These are phyloP conservation scores for Ustilago crameri DNA, from an alignment of 1,284 basidiomycete genomes.

Conservation along the genomic window DNA sequence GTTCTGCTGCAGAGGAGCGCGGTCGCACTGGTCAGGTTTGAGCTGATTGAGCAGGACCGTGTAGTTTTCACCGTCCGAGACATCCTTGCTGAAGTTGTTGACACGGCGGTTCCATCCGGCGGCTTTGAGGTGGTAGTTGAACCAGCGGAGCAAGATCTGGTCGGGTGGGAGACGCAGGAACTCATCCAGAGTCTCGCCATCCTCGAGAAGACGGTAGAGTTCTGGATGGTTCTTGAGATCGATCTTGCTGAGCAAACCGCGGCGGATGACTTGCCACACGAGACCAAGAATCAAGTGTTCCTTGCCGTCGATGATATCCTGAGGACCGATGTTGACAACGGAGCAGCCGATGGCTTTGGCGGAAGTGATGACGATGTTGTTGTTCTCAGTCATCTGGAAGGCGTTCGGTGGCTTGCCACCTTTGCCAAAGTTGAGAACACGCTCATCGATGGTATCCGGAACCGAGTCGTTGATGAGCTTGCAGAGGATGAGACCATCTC, in stretches of 20 bases:
- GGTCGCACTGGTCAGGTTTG: constrained; percentile 86
- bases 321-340: constrained; percentile 96
- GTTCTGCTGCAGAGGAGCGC: constrained; percentile 84
- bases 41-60: constrained; percentile 94
- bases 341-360: constrained; percentile 97
- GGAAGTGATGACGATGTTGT: constrained; percentile 98
- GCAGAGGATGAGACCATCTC: constrained; percentile 92
- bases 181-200: constrained; percentile 95
- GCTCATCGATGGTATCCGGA: constrained; percentile 97
- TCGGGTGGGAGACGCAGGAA: constrained; percentile 92
- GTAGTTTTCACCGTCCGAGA: constrained; percentile 95
- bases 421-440: constrained; percentile 82
- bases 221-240: constrained; percentile 99
- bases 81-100: constrained; percentile 96
- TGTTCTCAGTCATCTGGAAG: constrained; percentile 99
- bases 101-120: constrained; percentile 82
- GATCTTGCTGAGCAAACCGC: constrained; percentile 91
- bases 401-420: constrained; percentile 74
- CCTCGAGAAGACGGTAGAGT: constrained; percentile 92
- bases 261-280: constrained; percentile 97
- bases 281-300: constrained; percentile 98
- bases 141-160: constrained; percentile 95
- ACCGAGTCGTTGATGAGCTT: constrained; percentile 99
- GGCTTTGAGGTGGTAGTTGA: constrained; percentile 97
- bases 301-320: constrained; percentile 89